Base-by-base conservation (phyloP, 306 rosid genomes). In the Hippophae rhamnoides region DNA sequence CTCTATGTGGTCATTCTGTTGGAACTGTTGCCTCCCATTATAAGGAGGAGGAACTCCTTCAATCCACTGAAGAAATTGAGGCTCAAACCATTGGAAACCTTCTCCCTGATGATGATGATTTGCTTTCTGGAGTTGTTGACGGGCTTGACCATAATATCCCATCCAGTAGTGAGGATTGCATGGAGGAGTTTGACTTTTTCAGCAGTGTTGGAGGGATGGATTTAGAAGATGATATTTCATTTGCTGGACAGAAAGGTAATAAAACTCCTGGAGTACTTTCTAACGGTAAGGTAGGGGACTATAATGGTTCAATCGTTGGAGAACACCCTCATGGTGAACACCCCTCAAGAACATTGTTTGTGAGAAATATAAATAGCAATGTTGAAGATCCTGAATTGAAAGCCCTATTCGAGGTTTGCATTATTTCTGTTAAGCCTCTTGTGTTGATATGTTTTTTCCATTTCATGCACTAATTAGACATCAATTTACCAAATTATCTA, bases 151-250 rank as follows among this genome's bases (percentile, higher is more conserved):
- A 43, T 55, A 57, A 64, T 27, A 58, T 58, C 65, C 74, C 60
- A 25, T 42, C 54, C 26, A 72, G 56, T 51, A 68, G 69, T 25
- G 71, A 57, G 71, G 81, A 72, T 67, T 74, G 64, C 45, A 54
- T 56, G 14, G 81, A 76, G 65, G 81, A 76, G 64, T 63, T 76
- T 26, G 81, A 76, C 69, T 45, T 72, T 56, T 76, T 76, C 64
- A 68, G 74, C 74, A 72, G 69, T 57, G 71, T 72, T 60, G 81
- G 81, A 64, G 81, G 81, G 63, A 76, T 76, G 81, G 81, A 76
- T 68, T 59, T 76, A 62, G 81, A 73, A 59, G 81, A 72, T 27
- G 74, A 64, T n/a, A 57, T 56, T 41, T 48, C 63, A 48, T 60
- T 74, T 71, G 58, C 41, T 56, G 81, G 65, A 47, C 64, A 44